Evolutionary conservation across 31 red algal genomes (phyloP).

Genomic region (Odonthalia washingtoniensis): DNA sequence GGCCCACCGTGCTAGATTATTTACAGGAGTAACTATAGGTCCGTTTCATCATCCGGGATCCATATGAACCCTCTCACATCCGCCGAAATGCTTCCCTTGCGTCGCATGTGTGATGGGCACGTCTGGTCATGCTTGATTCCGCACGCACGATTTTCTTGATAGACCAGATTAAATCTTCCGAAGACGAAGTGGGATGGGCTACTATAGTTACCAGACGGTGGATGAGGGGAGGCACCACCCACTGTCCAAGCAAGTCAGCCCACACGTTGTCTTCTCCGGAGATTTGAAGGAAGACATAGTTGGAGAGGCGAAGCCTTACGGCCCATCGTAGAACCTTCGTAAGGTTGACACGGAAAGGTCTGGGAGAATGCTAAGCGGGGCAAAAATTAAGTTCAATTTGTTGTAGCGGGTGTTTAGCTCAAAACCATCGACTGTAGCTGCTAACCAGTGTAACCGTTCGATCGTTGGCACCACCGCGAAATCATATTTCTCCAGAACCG

Average conservation of each 20-base stretch:
- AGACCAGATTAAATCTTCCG: not conserved
- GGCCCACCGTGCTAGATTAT: not conserved
- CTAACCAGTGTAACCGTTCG: too few relatives aligned
- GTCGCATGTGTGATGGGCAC: not conserved
- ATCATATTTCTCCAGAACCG: too few relatives aligned
- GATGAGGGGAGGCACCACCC: not conserved
- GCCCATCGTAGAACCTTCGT: slow-evolving; percentile 36
- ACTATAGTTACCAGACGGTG: not conserved
- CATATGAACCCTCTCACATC: not conserved
- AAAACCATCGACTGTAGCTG: too few relatives aligned
- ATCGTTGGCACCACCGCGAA: too few relatives aligned
- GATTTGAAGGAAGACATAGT: not conserved
- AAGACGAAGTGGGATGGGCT: not conserved
- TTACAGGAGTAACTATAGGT: not conserved
- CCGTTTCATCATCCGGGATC: not conserved
- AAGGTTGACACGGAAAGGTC: too few relatives aligned
- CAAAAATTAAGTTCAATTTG: too few relatives aligned
- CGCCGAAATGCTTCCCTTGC: not conserved
- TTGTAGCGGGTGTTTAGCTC: too few relatives aligned
- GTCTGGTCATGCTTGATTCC: not conserved
- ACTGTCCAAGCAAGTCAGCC: not conserved
- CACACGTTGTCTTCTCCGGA: not conserved
- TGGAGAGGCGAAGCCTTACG: not conserved
- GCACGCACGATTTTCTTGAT: not conserved
- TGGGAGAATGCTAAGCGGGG: too few relatives aligned